Percentiles rank a stretch among this genome's conserved stretches.
These are phyloP conservation scores for Fusarium nisikadoi DNA, from an alignment of 2,329 filamentous ascomycete species.

Conservation along the genomic window DNA sequence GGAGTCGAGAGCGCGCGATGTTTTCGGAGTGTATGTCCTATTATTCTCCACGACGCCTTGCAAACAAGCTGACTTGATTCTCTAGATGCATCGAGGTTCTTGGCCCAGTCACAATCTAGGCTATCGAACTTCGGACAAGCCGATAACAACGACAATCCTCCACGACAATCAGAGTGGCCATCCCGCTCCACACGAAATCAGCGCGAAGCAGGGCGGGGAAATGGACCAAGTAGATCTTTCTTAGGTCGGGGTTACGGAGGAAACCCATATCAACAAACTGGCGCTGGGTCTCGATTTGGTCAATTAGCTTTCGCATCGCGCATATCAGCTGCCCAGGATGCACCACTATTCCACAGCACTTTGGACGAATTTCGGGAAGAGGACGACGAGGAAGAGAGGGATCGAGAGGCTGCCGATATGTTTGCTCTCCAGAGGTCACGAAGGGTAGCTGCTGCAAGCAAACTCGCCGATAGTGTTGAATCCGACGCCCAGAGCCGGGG, in stretches of 20 bases:
- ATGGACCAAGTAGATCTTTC: slow-evolving; percentile 54
- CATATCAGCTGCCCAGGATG: slow-evolving; percentile 76
- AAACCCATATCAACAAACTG: slow-evolving; percentile 86
- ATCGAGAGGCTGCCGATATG: slow-evolving; percentile 91
- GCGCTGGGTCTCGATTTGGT: slow-evolving; percentile 77
- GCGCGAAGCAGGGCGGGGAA: slow-evolving; percentile 47
- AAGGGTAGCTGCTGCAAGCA: slow-evolving; percentile 85
- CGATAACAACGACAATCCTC: slow-evolving; percentile 53
- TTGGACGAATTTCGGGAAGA: slow-evolving; percentile 92
- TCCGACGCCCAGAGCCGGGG: slow-evolving; percentile 66
- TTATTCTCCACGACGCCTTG: neutral
- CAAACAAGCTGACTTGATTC: slow-evolving; percentile 24
- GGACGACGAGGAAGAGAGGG: slow-evolving; percentile 90
- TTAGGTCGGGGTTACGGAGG: slow-evolving; percentile 61
- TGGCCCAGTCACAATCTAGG: slow-evolving; percentile 95
- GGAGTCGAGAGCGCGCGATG: slow-evolving; percentile 52
- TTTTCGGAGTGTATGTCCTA: slow-evolving; percentile 82
- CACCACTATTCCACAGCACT: slow-evolving; percentile 93
- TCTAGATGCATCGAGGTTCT: slow-evolving; percentile 92
- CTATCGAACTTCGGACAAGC: slow-evolving; percentile 77
- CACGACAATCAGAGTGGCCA: slow-evolving; percentile 49
- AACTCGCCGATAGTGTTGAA: slow-evolving; percentile 86
- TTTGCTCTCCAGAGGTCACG: slow-evolving; percentile 91
- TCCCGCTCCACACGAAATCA: slow-evolving; percentile 49
- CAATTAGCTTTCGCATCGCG: slow-evolving; percentile 78